Conservation (phyloP, 2,329 filamentous ascomycete species). For the Camillea tinctor region DNA sequence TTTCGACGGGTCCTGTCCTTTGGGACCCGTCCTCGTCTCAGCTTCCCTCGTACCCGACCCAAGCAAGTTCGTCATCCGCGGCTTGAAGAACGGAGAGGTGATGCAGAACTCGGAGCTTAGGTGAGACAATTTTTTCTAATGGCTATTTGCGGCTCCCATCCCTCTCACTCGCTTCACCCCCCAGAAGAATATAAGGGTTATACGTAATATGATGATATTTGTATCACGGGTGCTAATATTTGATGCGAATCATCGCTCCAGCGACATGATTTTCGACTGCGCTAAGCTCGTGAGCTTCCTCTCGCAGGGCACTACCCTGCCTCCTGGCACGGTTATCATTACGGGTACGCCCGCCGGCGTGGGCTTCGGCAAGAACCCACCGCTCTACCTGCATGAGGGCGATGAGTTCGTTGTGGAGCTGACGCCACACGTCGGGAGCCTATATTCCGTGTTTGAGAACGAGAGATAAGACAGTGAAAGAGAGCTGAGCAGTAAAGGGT, state of each 20-base stretch:
- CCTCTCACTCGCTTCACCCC: background rate
- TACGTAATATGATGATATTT: too few species aligned
- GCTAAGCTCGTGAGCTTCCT: constrained; percentile 26
- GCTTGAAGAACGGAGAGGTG: constrained; percentile 49
- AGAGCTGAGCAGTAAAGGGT: background rate
- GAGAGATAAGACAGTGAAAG: constrained; percentile 28
- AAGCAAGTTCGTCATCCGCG: constrained; percentile 39
- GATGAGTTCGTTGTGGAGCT: constrained; percentile 46
- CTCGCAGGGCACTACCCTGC: constrained; percentile 44
- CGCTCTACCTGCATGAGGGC: constrained; percentile 37
- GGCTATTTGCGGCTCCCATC: background rate
- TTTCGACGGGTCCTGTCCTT: constrained; percentile 55
- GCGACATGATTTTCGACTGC: constrained; percentile 19
- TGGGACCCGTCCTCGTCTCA: constrained; percentile 52
- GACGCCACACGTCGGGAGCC: constrained; percentile 41
- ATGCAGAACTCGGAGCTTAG: constrained; percentile 44
- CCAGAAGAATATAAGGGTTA: background rate
- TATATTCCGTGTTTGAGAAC: constrained; percentile 38
- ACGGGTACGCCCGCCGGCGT: constrained; percentile 45
- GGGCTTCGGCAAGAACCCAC: constrained; percentile 37
- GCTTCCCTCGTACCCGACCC: constrained; percentile 41
- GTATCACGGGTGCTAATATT: background rate
- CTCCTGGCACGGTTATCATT: constrained; percentile 41
- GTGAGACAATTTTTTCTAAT: constrained; percentile 19
- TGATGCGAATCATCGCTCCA: background rate